These are phyloP conservation scores for Globisporangium cederbergense DNA, from an alignment of 352 stramenopile genomes.

Conservation along the genomic window DNA sequence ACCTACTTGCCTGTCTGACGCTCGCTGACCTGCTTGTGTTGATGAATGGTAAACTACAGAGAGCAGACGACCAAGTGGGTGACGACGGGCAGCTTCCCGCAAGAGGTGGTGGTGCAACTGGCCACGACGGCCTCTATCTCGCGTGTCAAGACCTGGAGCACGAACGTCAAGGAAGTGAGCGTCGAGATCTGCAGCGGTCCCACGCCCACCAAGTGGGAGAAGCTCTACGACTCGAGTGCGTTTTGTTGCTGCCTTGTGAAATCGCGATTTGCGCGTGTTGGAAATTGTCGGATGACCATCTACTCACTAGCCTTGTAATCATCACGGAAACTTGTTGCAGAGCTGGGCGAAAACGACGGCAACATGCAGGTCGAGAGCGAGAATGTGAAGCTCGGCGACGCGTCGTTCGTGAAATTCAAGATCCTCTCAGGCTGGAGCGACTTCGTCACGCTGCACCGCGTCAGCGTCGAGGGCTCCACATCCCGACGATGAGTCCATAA, in stretches of 20 bases:
- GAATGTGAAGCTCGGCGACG: conserved; percentile 62
- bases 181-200: conserved; percentile 68
- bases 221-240: conserved; percentile 71
- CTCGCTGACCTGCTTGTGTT: not conserved
- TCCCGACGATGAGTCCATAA: conserved; percentile 20
- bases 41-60: conserved; percentile 20
- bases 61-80: conserved; percentile 78
- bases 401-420: conserved; percentile 83
- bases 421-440: conserved; percentile 82
- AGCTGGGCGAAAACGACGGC: conserved; percentile 76
- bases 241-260: not conserved
- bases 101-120: conserved; percentile 79
- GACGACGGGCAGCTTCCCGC: conserved; percentile 77
- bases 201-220: conserved; percentile 78
- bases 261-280: not conserved
- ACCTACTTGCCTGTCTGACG: not conserved
- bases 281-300: not conserved
- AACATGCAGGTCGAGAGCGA: conserved; percentile 81
- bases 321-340: conserved; percentile 20
- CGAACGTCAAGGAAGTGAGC: conserved; percentile 65
- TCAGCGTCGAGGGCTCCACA: conserved; percentile 78
- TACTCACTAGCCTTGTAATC: not conserved
- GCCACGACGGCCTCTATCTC: conserved; percentile 74
- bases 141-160: conserved; percentile 77
- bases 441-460: conserved; percentile 71